phyloP scores from a whole-genome alignment of 768 basidiomycete genomes.

The Paxillus rubicundulus region DNA sequence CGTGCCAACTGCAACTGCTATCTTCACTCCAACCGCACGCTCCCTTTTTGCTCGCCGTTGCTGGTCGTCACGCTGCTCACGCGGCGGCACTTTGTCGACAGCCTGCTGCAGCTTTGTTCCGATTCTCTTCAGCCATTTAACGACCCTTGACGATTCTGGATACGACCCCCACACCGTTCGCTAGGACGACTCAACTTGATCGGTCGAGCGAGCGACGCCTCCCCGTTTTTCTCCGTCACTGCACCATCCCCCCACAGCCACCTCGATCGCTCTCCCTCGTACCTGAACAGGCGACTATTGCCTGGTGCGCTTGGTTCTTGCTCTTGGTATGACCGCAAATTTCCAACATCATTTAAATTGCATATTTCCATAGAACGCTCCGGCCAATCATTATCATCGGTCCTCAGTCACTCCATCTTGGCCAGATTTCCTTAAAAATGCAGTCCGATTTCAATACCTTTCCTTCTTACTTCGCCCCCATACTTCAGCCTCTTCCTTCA shows the following conservation, averaged over 20 bases:
- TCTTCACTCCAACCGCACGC: not conserved
- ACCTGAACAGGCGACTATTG: slow-evolving; percentile 29
- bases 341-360: slow-evolving; percentile 34
- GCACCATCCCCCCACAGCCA: slow-evolving; percentile 34
- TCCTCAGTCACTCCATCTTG: slow-evolving; percentile 17
- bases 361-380: slow-evolving; percentile 35
- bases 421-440: slow-evolving; percentile 31
- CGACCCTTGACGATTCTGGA: slow-evolving; percentile 13
- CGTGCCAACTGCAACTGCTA: not conserved
- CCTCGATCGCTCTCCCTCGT: slow-evolving; percentile 30
- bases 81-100: too few relatives aligned
- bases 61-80: too few relatives aligned
- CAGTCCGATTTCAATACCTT: slow-evolving; percentile 20
- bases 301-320: slow-evolving; percentile 31
- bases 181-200: too few relatives aligned
- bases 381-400: slow-evolving; percentile 20
- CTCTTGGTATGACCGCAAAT: slow-evolving; percentile 34
- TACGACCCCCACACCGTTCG: slow-evolving; percentile 10
- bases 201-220: slow-evolving; percentile 6
- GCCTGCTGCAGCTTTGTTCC: too few relatives aligned
- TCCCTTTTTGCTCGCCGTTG: too few relatives aligned
- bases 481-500: slow-evolving; percentile 14
- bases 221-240: slow-evolving; percentile 20
- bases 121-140: too few relatives aligned
- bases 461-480: slow-evolving; percentile 23